Evolutionary conservation across 306 rosid genomes (phyloP), one percentile per base, ranked within the genome.

Genomic region (Castanea mollissima): DNA sequence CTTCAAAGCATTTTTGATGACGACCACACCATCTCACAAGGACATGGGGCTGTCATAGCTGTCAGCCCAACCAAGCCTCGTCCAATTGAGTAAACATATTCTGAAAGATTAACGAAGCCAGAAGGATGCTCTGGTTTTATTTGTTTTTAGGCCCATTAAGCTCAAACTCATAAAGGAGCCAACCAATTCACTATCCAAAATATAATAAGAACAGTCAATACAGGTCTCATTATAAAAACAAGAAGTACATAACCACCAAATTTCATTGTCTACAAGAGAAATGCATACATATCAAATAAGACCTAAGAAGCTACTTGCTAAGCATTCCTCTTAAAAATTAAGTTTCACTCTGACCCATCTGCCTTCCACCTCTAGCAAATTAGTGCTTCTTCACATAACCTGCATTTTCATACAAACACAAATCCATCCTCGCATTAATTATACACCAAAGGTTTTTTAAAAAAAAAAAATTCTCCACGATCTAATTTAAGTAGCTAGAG

Each of bases 261-360:
- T 32, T 29, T 64, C 71, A 35, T 8, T 35, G 52, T 35, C 2
- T 32, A 32, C 25, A 19, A 5, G 5, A 19, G 49, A 18, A 35
- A 29, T 19, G 9, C 51, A 68, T 9, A 68, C 72, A 68, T 19
- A 68, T 19, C 18, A 35, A 67, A 71, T 73, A 63, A 12, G 12
- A 76, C 72, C 27, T 64, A 35, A 46, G 72, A 68, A 64, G 35
- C 69, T 59, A 56, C 38, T 44, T 59, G 20, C 69, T 70, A 70
- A 46, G 54, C 25, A 27, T 32, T 82, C 49, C 76, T 64, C 82
- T 64, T 49, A 27, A 72, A 76, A 65, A 38, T 58, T 27, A 73
- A 46, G n/a, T 44, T 60, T 35, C 13, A 13, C 38, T 0, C 35
- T 49, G 12, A 21, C 75, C 35, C 2, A 15, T 71, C 13, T 55